Evolutionary conservation across 441 rosid genomes (phyloP).

Genomic region (Theobroma grandiflorum): DNA sequence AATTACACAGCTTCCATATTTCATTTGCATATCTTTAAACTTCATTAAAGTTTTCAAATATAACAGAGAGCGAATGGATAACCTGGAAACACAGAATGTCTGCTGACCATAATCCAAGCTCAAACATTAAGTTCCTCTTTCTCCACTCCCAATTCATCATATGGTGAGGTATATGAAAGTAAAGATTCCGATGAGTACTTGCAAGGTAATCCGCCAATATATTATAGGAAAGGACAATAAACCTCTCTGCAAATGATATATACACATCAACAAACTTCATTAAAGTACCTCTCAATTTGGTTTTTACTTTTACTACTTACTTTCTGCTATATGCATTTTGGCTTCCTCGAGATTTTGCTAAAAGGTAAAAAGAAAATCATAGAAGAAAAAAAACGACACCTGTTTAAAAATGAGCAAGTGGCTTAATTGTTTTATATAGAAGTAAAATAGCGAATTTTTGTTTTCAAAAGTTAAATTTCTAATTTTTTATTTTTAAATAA

Average conservation of each 20-base stretch:
- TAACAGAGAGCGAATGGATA: constrained; percentile 20
- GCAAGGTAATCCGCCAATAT: constrained; percentile 95
- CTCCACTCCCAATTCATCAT: constrained; percentile 89
- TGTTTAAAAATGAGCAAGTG: background rate
- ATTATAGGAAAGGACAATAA: constrained; percentile 83
- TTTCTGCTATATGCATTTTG: background rate
- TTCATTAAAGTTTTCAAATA: constrained; percentile 2
- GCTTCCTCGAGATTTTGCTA: background rate
- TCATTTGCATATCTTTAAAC: background rate
- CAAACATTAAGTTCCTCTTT: constrained; percentile 72
- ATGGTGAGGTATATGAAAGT: constrained; percentile 77
- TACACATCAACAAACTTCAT: constrained; percentile 28
- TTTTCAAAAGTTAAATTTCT: background rate
- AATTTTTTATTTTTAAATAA: background rate
- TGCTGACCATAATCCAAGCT: constrained; percentile 94
- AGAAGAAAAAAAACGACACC: background rate
- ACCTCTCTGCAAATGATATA: constrained; percentile 60
- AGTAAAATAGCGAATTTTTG: background rate
- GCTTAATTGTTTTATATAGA: background rate
- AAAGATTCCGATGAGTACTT: constrained; percentile 72
- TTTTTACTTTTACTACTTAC: background rate
- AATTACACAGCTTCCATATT: background rate
- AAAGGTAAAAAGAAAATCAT: background rate
- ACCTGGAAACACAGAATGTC: constrained; percentile 98
- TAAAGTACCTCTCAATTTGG: background rate